Evolutionary conservation across 768 basidiomycete genomes (phyloP).

Genomic region (Candolleomyces aberdarensis): DNA sequence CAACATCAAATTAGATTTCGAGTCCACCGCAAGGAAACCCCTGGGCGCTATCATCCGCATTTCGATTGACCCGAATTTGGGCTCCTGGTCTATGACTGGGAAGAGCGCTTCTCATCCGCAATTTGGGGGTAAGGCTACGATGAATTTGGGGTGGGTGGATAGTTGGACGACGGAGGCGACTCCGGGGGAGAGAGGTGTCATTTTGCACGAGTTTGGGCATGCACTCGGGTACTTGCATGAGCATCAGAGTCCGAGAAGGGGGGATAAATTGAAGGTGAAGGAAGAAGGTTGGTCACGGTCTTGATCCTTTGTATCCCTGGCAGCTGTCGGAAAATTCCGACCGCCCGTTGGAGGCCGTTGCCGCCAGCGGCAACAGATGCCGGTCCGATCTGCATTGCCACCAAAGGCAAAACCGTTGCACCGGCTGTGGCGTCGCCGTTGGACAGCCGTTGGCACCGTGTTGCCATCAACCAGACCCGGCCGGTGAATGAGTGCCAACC

Average conservation of each 20-base stretch:
- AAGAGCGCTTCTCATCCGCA: conserved; percentile 3
- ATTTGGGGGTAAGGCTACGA: not conserved
- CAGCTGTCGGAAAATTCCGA: too few species aligned
- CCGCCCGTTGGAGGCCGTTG: too few species aligned
- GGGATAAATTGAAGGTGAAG: conserved; percentile 10
- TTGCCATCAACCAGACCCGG: too few species aligned
- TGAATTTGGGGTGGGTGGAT: conserved; percentile 14
- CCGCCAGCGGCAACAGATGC: too few species aligned
- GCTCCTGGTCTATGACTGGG: conserved; percentile 15
- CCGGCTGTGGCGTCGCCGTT: too few species aligned
- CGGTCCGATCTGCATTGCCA: too few species aligned
- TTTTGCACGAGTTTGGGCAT: conserved; percentile 19
- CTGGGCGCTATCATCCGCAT: conserved; percentile 8
- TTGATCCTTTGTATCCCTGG: not conserved
- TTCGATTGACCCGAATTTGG: conserved; percentile 5
- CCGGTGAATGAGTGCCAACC: too few species aligned
- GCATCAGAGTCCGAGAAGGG: conserved; percentile 14
- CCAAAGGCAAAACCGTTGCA: too few species aligned
- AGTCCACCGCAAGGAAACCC: not conserved
- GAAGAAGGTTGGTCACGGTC: conserved; percentile 6
- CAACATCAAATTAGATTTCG: conserved; percentile 10
- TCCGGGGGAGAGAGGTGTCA: conserved; percentile 10
- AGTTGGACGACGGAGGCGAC: not conserved
- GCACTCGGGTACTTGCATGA: conserved; percentile 15
- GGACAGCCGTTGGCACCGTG: too few species aligned